phyloP scores from a whole-genome alignment of 768 basidiomycete genomes.

The Psilocybe azurescens region DNA sequence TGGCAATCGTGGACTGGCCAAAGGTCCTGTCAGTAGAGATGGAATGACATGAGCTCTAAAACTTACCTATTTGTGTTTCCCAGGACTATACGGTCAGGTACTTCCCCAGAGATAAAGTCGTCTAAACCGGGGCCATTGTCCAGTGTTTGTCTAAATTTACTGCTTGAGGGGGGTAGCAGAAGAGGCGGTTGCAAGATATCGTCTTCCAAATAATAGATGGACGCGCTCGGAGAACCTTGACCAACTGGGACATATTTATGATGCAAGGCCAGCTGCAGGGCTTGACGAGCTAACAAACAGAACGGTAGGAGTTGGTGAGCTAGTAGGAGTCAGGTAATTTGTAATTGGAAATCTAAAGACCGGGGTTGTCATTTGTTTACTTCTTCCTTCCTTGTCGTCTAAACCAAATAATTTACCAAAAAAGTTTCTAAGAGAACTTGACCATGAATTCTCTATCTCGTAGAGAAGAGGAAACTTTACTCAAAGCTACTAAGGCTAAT shows the following conservation, averaged over 20 bases:
- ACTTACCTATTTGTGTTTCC: conserved; percentile 74
- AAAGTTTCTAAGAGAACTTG: conserved; percentile 3
- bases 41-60: not conserved
- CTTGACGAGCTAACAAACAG: not conserved
- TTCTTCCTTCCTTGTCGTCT: conserved; percentile 8
- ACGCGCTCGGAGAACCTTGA: conserved; percentile 18
- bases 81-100: conserved; percentile 64
- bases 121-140: conserved; percentile 76
- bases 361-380: conserved; percentile 9
- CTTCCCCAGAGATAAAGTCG: conserved; percentile 77
- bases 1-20: conserved; percentile 79
- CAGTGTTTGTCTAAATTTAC: conserved; percentile 56
- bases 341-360: not conserved
- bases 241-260: conserved; percentile 20
- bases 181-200: conserved; percentile 35
- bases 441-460: conserved; percentile 85
- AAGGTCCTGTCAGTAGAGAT: not conserved
- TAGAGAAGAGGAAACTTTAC: conserved; percentile 85
- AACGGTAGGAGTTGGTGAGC: too few relatives aligned
- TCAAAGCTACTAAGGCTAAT: conserved; percentile 80
- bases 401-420: not conserved
- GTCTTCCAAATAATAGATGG: conserved; percentile 14
- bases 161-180: conserved; percentile 37
- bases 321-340: not conserved
- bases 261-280: not conserved